Percentiles rank a stretch among this genome's conserved stretches.
Conservation (phyloP, 805 yeast species). For the Lachancea sp. region DNA sequence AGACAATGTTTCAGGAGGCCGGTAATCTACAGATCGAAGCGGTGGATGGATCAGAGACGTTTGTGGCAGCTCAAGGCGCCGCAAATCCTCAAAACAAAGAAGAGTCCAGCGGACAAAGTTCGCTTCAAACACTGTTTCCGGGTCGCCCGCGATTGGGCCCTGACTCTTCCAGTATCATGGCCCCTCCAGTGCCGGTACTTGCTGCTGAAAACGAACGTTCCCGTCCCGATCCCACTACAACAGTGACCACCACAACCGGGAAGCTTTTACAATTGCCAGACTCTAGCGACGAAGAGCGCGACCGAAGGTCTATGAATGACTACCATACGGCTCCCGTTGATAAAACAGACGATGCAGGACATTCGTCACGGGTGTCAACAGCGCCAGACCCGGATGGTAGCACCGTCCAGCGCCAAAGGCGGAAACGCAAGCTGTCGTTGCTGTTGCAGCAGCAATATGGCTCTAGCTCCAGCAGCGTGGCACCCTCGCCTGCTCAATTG, state of each 20-base stretch:
- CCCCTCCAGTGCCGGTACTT: neutral
- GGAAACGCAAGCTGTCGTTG: constrained; percentile 29
- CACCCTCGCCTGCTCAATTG: constrained; percentile 21
- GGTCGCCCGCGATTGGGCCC: constrained; percentile 6
- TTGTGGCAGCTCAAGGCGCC: neutral
- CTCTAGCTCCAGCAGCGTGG: constrained; percentile 26
- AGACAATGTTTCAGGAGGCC: constrained; percentile 67
- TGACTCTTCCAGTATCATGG: constrained; percentile 7
- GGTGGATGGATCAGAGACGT: constrained; percentile 38
- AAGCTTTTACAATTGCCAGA: constrained; percentile 23
- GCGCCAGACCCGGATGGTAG: constrained; percentile 20
- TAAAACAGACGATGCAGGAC: neutral
- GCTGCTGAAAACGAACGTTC: neutral
- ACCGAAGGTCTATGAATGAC: neutral
- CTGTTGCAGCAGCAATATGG: constrained; percentile 30
- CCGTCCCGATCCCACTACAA: neutral
- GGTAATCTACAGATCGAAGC: constrained; percentile 45
- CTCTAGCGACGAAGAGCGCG: constrained; percentile 25
- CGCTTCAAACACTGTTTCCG: constrained; percentile 8
- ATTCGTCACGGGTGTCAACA: neutral
- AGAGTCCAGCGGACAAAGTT: constrained; percentile 3
- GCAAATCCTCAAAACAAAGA: neutral
- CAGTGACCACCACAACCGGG: constrained; percentile 17
- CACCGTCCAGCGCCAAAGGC: constrained; percentile 26
- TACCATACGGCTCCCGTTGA: neutral